phyloP scores from a whole-genome alignment of 495 filamentous ascomycete species.

The Penicillium tannophilum region DNA sequence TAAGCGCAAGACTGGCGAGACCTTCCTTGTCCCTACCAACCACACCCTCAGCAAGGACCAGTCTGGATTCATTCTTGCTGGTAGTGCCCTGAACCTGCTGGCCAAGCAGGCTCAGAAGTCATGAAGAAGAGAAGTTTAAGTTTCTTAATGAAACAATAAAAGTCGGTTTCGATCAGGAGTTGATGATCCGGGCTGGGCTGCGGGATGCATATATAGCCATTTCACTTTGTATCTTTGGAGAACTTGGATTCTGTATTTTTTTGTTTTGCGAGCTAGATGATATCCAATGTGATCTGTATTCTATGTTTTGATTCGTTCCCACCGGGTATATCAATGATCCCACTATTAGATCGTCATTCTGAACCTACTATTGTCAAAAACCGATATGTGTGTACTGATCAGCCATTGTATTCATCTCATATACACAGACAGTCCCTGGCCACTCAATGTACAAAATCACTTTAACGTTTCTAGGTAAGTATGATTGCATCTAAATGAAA shows the following conservation, averaged over 20 bases:
- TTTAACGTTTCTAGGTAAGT: too few relatives aligned
- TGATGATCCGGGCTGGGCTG: constrained; percentile 20
- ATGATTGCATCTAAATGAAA: too few relatives aligned
- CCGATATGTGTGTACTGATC: too few relatives aligned
- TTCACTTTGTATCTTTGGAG: constrained; percentile 17
- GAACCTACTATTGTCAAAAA: too few relatives aligned
- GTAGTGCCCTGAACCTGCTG: constrained; percentile 89
- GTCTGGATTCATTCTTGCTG: constrained; percentile 85
- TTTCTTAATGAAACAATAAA: constrained; percentile 12
- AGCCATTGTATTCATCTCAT: too few relatives aligned
- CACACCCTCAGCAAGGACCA: constrained; percentile 88
- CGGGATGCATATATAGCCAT: constrained; percentile 20
- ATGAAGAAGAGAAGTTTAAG: constrained; percentile 2
- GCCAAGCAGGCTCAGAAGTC: constrained; percentile 51
- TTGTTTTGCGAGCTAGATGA: constrained; percentile 31
- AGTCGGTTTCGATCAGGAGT: constrained; percentile 25
- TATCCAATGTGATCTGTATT: constrained; percentile 39
- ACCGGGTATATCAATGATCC: neutral
- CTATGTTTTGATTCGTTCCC: constrained; percentile 9
- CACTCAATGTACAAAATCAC: too few relatives aligned
- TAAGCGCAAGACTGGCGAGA: constrained; percentile 61
- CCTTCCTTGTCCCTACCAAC: constrained; percentile 47
- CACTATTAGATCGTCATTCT: too few relatives aligned
- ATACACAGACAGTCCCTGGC: too few relatives aligned
- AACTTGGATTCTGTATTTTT: constrained; percentile 20